Evolutionary conservation across 129 eudicot species (phyloP).

Genomic region (Oenanthe sinensis): DNA sequence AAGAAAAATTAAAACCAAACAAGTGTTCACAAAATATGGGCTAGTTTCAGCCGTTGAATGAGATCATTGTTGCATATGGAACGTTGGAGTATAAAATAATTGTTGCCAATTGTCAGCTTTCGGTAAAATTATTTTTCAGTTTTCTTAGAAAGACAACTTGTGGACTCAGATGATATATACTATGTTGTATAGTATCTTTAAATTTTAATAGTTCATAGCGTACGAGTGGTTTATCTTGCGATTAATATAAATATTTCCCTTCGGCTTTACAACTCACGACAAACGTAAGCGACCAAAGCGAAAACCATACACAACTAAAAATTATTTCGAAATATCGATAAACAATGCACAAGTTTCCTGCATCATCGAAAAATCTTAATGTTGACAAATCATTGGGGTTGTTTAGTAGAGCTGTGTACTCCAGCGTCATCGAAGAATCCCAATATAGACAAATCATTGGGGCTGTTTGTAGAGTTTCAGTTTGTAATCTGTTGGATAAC

Average conservation of each 20-base stretch:
- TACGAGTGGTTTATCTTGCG: background rate
- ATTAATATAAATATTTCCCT: too few relatives aligned
- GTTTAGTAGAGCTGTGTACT: too few relatives aligned
- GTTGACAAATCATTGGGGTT: too few relatives aligned
- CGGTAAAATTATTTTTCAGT: background rate
- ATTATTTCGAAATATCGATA: too few relatives aligned
- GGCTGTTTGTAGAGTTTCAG: too few relatives aligned
- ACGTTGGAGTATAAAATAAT: slow-evolving; percentile 2
- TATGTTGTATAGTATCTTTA: too few relatives aligned
- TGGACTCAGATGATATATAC: background rate
- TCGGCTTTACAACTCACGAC: background rate
- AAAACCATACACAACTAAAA: too few relatives aligned
- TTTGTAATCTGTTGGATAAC: too few relatives aligned
- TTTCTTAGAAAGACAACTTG: background rate
- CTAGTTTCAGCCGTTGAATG: background rate
- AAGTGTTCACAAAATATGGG: background rate
- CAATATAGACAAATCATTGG: too few relatives aligned
- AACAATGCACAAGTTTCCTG: background rate
- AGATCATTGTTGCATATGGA: background rate
- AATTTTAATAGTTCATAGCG: background rate
- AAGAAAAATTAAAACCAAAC: background rate
- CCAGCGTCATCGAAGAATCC: too few relatives aligned
- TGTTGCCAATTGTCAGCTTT: background rate
- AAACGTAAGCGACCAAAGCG: background rate
- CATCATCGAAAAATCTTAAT: background rate